phyloP scores from a whole-genome alignment of 176 grass and related monocot genomes.

The Zea mays region Zm-B73-REFERENCE-NAM-5.0 NC_050096.1:142468501-142469000 shows the following conservation, averaged over 20 bases:
- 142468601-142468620: no score
- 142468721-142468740: conserved; percentile 35
- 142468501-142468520: no score
- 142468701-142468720: not conserved
- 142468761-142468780: not conserved
- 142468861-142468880: conserved; percentile 50
- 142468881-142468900: conserved; percentile 57
- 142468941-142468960: conserved; percentile 56
- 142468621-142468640: no score
- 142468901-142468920: conserved; percentile 63
- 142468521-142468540: no score
- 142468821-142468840: conserved; percentile 69
- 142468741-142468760: conserved; percentile 4
- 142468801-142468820: conserved; percentile 66
- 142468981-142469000: conserved; percentile 86
- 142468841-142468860: conserved; percentile 73
- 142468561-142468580: no score
- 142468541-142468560: no score
- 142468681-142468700: not conserved
- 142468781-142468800: conserved; percentile 35
- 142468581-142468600: no score
- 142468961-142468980: conserved; percentile 85
- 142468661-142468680: conserved; percentile 6
- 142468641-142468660: no score
- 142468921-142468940: conserved; percentile 6